Percentiles rank a stretch among this genome's conserved stretches.
Conservation (phyloP, 2,329 filamentous ascomycete species). For the Emergomyces pasteurianus region DNA sequence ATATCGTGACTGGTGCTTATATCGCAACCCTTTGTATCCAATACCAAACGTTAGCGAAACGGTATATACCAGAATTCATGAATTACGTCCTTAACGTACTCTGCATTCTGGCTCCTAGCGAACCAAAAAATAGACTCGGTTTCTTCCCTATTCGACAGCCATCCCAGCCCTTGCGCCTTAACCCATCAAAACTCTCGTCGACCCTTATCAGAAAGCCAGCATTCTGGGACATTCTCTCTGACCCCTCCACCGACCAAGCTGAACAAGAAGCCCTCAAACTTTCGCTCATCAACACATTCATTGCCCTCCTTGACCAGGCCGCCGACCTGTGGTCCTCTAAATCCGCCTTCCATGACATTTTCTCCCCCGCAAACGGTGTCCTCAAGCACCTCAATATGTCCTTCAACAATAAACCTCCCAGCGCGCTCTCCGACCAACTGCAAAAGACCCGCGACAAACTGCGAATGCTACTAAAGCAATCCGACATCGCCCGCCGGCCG, state of each 20-base stretch:
- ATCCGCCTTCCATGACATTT: constrained; percentile 66
- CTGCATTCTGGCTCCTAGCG: constrained; percentile 49
- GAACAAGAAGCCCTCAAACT: constrained; percentile 37
- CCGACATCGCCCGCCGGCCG: constrained; percentile 58
- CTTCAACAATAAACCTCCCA: constrained; percentile 41
- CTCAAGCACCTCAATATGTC: constrained; percentile 50
- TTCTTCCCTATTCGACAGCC: constrained; percentile 52
- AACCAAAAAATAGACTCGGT: constrained; percentile 37
- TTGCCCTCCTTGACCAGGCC: constrained; percentile 54
- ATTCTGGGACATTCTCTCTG: constrained; percentile 45
- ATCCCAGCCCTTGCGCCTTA: constrained; percentile 40
- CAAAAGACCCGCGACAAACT: constrained; percentile 23
- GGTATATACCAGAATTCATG: constrained; percentile 80
- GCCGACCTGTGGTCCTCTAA: constrained; percentile 63
- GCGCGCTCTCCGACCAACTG: constrained; percentile 18
- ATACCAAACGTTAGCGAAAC: constrained; percentile 72
- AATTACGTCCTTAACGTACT: constrained; percentile 71
- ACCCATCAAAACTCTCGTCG: constrained; percentile 16
- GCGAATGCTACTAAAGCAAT: constrained; percentile 40
- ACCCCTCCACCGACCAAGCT: constrained; percentile 8
- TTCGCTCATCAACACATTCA: constrained; percentile 50
- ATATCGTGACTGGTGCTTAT: constrained; percentile 64
- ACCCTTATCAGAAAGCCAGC: constrained; percentile 40
- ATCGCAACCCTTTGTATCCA: constrained; percentile 66
- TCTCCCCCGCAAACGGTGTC: constrained; percentile 50